phyloP scores from a whole-genome alignment of 1,284 basidiomycete species.

The Ustilago shanxiensis region DNA sequence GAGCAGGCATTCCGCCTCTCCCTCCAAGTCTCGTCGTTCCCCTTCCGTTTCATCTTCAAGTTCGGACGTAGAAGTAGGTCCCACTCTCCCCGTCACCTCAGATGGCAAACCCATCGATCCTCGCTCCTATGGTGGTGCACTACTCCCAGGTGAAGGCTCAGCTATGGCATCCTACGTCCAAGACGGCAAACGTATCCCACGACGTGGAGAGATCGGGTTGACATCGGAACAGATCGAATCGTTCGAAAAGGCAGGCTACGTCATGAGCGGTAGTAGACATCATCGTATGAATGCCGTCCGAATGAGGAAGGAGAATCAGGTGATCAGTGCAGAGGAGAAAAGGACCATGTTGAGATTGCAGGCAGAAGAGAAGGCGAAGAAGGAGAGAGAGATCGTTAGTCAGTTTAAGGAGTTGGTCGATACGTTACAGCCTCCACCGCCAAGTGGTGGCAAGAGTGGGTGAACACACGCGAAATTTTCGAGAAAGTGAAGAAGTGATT shows the following conservation, averaged over 20 bases:
- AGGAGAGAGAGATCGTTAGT: slow-evolving; percentile 77
- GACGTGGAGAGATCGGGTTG: slow-evolving; percentile 97
- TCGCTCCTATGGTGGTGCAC: slow-evolving; percentile 78
- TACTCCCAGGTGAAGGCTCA: slow-evolving; percentile 92
- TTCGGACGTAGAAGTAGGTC: slow-evolving; percentile 38
- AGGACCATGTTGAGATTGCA: slow-evolving; percentile 91
- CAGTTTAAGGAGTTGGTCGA: slow-evolving; percentile 67
- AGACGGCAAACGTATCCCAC: slow-evolving; percentile 91
- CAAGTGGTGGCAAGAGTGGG: background rate
- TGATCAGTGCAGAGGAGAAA: slow-evolving; percentile 94
- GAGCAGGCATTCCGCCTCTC: background rate
- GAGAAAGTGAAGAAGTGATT: no score
- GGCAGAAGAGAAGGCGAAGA: slow-evolving; percentile 88
- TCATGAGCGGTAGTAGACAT: slow-evolving; percentile 96
- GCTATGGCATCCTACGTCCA: slow-evolving; percentile 96
- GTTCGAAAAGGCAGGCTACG: slow-evolving; percentile 92
- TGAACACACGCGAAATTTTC: no score
- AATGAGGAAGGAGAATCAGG: slow-evolving; percentile 98
- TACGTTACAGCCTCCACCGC: slow-evolving; percentile 38
- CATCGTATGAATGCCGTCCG: slow-evolving; percentile 88
- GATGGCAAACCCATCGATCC: slow-evolving; percentile 44
- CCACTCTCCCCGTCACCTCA: slow-evolving; percentile 28
- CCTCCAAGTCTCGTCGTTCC: slow-evolving; percentile 3
- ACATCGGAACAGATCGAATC: slow-evolving; percentile 85
- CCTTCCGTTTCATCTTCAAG: slow-evolving; percentile 4